These are phyloP conservation scores for Pyrenochaeta sp. DNA, from an alignment of 2,329 filamentous ascomycete genomes.

Conservation along the genomic window DNA sequence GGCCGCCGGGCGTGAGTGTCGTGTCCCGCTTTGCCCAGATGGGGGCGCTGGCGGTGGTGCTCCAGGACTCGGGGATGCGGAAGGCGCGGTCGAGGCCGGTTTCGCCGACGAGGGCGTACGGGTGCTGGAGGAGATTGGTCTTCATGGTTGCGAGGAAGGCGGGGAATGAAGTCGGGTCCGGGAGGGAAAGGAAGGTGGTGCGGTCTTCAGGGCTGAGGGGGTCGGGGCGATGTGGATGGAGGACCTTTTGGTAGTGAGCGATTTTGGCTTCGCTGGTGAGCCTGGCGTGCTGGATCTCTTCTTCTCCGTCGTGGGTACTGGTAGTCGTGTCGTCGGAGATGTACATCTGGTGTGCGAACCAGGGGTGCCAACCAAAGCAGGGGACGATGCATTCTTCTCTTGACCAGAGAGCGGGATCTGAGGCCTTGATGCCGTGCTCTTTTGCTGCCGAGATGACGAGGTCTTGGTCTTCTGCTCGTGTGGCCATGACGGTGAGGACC, in stretches of 20 bases:
- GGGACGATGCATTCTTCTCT: conserved; percentile 64
- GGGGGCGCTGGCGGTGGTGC: conserved; percentile 39
- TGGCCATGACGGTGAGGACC: conserved; percentile 77
- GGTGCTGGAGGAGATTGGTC: conserved; percentile 64
- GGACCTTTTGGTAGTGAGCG: conserved; percentile 71
- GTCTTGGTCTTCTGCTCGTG: conserved; percentile 75
- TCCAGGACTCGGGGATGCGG: conserved; percentile 70
- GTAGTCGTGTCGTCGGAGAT: conserved; percentile 38
- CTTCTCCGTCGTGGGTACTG: not conserved
- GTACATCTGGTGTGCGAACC: conserved; percentile 82
- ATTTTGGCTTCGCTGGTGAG: conserved; percentile 56
- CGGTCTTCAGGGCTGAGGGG: conserved; percentile 49
- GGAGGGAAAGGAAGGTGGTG: conserved; percentile 57
- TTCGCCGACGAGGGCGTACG: conserved; percentile 75
- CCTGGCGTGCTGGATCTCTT: conserved; percentile 50
- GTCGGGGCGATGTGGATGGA: conserved; percentile 56
- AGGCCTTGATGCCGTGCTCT: conserved; percentile 57
- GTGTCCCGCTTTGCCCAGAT: conserved; percentile 53
- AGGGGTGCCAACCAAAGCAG: conserved; percentile 87
- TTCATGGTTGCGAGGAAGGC: conserved; percentile 65
- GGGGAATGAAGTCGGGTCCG: conserved; percentile 67
- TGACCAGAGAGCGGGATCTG: conserved; percentile 32
- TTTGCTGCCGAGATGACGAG: conserved; percentile 71
- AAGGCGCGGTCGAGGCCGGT: conserved; percentile 80
- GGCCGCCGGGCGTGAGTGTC: conserved; percentile 70